Evolutionary conservation across 1,284 basidiomycete genomes (phyloP), one percentile per base, ranked within the genome.

Genomic region (Sanghuangporus baumii): DNA sequence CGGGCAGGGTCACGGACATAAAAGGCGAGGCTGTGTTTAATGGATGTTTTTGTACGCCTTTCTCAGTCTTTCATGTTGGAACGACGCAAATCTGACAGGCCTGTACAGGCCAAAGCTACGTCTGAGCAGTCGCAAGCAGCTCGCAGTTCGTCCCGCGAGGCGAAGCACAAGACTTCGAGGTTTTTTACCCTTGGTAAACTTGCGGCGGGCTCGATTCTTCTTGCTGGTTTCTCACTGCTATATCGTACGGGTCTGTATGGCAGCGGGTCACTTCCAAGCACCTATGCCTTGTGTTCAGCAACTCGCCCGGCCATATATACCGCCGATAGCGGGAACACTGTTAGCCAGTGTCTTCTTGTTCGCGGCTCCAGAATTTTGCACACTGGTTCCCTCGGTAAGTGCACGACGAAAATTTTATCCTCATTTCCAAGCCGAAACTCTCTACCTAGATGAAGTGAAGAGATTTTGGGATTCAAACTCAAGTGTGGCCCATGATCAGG

Each of bases 231-330:
- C 23, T 47, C 56, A 6, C 46, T 38, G 56, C 26, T 57, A 26
- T 47, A 26, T 16, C 11, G n/a, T 16, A 54, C 9, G 48, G 40
- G 16, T 14, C 23, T 47, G 6, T n/a, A n/a, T n/a, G 40, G 12
- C 6, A 48, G 9, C 12, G 26, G n/a, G 5, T 6, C 48, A 16
- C 56, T 62, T 16, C 66, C 70, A 11, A 66, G 71, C 12, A 67
- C 74, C 0, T 89, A 88, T 68, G 85, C 82, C 2, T 67, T 90
- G 12, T 90, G 88, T 70, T 84, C 87, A 26, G 75, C 69, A 55
- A 74, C 79, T 23, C 77, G 77, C 26, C 67, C 75, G 50, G 74
- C 75, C 46, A 78, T 89, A 56, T 87, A 88, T 66, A 87, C 84
- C 11, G 85, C 88, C 16, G 84, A 89, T 69, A 71, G 73, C 14